Evolutionary conservation across 2,329 filamentous ascomycete species (phyloP).

Genomic region (Sclerotinia sclerotiorum): DNA sequence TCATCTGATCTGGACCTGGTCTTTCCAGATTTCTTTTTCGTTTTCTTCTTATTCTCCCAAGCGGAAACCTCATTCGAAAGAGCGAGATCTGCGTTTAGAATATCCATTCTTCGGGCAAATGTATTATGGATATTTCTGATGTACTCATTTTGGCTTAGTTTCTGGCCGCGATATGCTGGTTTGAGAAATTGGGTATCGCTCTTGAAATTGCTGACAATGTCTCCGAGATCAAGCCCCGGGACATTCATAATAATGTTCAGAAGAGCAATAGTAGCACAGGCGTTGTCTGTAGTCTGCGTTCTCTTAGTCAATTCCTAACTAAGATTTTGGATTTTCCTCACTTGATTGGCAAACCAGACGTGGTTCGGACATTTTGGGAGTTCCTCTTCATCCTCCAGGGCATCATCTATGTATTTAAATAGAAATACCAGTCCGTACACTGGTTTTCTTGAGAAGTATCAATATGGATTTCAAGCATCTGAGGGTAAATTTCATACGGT

Average conservation of each 20-base stretch:
- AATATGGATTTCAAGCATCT: constrained; percentile 30
- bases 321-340: constrained; percentile 41
- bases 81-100: constrained; percentile 68
- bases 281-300: constrained; percentile 70
- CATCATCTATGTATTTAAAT: constrained; percentile 64
- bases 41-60: constrained; percentile 42
- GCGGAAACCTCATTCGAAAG: constrained; percentile 54
- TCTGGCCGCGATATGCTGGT: constrained; percentile 72
- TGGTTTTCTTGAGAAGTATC: constrained; percentile 56
- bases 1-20: constrained; percentile 48
- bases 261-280: constrained; percentile 88
- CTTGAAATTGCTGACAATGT: constrained; percentile 71
- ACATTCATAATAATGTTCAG: constrained; percentile 93
- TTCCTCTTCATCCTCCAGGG: constrained; percentile 50
- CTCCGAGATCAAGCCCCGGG: constrained; percentile 63
- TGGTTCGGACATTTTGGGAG: constrained; percentile 58
- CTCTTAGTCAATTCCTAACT: not conserved
- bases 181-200: constrained; percentile 65
- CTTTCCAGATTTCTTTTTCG: constrained; percentile 43
- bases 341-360: constrained; percentile 95
- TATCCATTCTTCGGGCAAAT: constrained; percentile 78
- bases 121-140: constrained; percentile 85
- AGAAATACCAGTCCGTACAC: constrained; percentile 87
- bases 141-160: constrained; percentile 70
- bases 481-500: constrained; percentile 49